Evolutionary conservation across 805 yeast species (phyloP).

Genomic region (Wickerhamomyces pijperi): DNA sequence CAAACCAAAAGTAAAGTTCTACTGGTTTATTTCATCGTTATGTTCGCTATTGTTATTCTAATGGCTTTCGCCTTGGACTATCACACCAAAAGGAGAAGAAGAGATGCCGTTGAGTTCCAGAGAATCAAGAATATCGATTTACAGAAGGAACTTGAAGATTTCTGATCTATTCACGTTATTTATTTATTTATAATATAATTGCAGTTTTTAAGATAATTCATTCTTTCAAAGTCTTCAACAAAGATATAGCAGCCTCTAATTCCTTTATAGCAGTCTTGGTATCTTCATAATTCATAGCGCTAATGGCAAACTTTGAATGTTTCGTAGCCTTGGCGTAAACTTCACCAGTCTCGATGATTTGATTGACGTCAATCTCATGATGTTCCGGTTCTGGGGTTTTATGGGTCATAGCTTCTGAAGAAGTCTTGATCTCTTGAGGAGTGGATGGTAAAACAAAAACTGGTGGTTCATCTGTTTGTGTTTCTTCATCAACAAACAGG

Average conservation of each 20-base stretch:
- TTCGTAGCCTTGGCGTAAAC: conserved; percentile 51
- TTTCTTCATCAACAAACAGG: conserved; percentile 1
- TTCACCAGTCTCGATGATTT: conserved; percentile 44
- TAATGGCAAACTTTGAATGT: conserved; percentile 63
- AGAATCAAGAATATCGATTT: background rate
- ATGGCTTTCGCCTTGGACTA: conserved; percentile 4
- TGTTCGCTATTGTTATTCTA: conserved; percentile 6
- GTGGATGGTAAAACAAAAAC: conserved; percentile 2
- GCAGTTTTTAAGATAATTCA: too few relatives aligned
- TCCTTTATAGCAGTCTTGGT: conserved; percentile 56
- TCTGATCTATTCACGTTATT: too few relatives aligned
- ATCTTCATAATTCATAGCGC: conserved; percentile 74
- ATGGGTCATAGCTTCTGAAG: background rate
- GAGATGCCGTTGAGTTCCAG: background rate
- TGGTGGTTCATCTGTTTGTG: background rate
- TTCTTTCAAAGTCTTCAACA: conserved; percentile 15
- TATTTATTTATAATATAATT: too few relatives aligned
- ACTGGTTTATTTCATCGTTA: conserved; percentile 23
- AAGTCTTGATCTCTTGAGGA: background rate
- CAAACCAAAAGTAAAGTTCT: conserved; percentile 5
- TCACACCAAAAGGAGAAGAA: conserved; percentile 2
- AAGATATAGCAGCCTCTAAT: conserved; percentile 38
- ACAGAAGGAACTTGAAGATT: background rate
- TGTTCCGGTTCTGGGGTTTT: conserved; percentile 1
- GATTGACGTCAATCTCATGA: conserved; percentile 23